Evolutionary conservation across 331 rosid species (phyloP).

Genomic region (Spiraea crenata): DNA sequence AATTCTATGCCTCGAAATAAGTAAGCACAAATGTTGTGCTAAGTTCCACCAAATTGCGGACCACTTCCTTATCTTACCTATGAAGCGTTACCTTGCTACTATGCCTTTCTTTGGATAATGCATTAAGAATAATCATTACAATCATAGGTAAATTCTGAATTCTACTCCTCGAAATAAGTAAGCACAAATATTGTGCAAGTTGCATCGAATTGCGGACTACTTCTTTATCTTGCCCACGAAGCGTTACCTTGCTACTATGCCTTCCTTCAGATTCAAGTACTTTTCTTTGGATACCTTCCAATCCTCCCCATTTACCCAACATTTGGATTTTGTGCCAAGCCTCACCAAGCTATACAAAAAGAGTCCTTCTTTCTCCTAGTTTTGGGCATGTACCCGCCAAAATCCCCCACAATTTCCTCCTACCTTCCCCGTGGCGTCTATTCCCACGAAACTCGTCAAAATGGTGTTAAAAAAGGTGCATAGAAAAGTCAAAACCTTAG

Average conservation of each 20-base stretch:
- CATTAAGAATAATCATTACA: no score
- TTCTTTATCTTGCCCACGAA: conserved; percentile 9
- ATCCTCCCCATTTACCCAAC: neutral
- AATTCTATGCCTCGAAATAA: no score
- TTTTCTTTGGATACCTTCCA: conserved; percentile 12
- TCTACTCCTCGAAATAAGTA: no score
- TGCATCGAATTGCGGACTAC: no score
- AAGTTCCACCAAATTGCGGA: neutral
- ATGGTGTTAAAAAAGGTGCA: neutral
- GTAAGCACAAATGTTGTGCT: neutral
- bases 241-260: neutral
- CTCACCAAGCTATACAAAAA: neutral
- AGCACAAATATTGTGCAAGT: neutral
- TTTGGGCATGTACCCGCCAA: neutral
- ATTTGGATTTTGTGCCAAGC: neutral
- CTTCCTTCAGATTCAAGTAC: conserved; percentile 15
- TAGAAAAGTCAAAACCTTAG: conserved; percentile 32
- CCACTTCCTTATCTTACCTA: neutral
- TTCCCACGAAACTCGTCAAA: conserved; percentile 13
- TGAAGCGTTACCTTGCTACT: neutral
- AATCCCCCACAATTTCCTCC: conserved; percentile 19
- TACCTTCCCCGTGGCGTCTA: conserved; percentile 11
- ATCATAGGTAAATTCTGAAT: no score
- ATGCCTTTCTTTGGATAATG: no score
- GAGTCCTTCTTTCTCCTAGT: neutral